Percentiles rank a stretch among this genome's conserved stretches.
These are phyloP conservation scores for Pseudozyma tsukubaensis DNA, from an alignment of 1,284 basidiomycete species.

Conservation along the genomic window DNA sequence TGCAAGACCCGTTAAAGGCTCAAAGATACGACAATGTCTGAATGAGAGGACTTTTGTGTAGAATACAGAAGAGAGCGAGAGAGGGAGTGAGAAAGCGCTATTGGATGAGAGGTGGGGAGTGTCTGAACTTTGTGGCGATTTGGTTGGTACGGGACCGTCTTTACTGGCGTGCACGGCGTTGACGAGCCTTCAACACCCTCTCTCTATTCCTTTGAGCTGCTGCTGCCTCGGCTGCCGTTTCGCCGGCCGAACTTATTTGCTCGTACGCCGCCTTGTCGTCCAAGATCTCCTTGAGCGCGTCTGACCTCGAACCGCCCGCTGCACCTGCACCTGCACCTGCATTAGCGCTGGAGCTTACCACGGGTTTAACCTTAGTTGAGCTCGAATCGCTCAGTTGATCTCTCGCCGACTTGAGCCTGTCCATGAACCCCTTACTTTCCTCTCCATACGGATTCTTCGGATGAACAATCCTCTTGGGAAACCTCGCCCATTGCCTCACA, in stretches of 20 bases:
- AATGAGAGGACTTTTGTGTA: background rate
- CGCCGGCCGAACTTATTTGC: background rate
- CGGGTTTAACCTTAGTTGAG: slow-evolving; percentile 6
- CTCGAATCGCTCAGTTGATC: slow-evolving; percentile 22
- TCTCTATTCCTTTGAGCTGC: slow-evolving; percentile 23
- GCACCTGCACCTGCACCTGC: slow-evolving; percentile 5
- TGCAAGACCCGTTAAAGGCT: no score
- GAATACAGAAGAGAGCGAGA: slow-evolving; percentile 17
- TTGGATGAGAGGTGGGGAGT: slow-evolving; percentile 1
- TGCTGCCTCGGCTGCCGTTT: background rate
- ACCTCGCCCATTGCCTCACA: slow-evolving; percentile 38
- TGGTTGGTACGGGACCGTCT: background rate
- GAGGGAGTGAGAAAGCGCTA: background rate
- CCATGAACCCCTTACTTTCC: slow-evolving; percentile 42
- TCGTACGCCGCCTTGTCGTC: slow-evolving; percentile 39
- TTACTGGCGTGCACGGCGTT: slow-evolving; percentile 37
- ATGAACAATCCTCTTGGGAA: slow-evolving; percentile 53
- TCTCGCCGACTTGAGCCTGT: slow-evolving; percentile 26
- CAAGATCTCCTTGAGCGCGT: slow-evolving; percentile 47
- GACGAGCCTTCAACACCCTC: slow-evolving; percentile 38
- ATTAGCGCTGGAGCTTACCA: background rate
- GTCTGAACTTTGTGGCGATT: background rate
- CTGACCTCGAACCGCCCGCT: slow-evolving; percentile 9
- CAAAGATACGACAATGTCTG: background rate
- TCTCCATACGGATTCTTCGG: slow-evolving; percentile 46